Base-by-base conservation (phyloP, 1,284 basidiomycete species). In the Prillingera fragicola region DNA sequence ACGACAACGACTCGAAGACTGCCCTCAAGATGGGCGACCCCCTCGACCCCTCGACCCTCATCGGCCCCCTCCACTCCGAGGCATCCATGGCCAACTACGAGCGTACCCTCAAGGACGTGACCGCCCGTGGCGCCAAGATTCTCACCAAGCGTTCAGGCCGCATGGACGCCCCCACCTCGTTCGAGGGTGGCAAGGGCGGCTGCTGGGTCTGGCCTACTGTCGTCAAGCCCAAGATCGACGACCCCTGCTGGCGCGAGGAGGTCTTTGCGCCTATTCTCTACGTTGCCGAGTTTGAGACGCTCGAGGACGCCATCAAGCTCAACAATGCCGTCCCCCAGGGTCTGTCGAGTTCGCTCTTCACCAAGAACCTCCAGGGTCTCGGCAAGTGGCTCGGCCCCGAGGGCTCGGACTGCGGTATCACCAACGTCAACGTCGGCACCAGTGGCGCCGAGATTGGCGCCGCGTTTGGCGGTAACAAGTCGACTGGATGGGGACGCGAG, bases 401-500 rank as follows among this genome's bases (percentile, higher is more conserved):
- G 52, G 89, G 89, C 32, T 85, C 83, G 29, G 88, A 91, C 65
- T 76, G 84, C 43, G 88, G 88, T 14, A 90, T 88, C 86, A 54
- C 88, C 87, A 73, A 87, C 83, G 60, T 92, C 51, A 92, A 94
- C 65, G 88, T 89, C 40, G 87, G 88, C 34, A 94, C 90, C 0
- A 88, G 84, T 60, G 91, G 92, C 18, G 91, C 92, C 14, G 91
- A 97, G 73, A 95, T 96, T 50, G 84, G 84, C 39, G 83, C 83
- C 8, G 87, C 85, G 0, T 95, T 95, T 62, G 90, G 90, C 40
- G 91, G 92, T 33, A 94, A 94, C 77, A 91, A 92, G 80, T 83
- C 52, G 28, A 74, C 73, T 2, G 75, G 75, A 48, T 90, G 88
- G 89, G 92, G 92, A n/a, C 80, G 91, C 44, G 91, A 96, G 73